Evolutionary conservation across 331 rosid species (phyloP).

Genomic region (Prunus yedoensis): DNA sequence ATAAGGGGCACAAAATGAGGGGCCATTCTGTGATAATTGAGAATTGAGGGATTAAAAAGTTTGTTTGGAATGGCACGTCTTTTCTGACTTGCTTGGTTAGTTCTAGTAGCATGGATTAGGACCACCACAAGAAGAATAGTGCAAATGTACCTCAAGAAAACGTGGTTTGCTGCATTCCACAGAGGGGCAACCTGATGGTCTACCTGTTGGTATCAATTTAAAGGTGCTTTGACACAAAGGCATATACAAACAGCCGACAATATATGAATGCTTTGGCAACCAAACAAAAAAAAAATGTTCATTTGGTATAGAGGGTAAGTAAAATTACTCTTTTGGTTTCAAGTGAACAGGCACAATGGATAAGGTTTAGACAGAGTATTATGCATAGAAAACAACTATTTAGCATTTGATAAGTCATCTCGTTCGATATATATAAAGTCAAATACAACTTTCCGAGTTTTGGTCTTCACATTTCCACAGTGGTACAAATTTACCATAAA

Average conservation of each 20-base stretch:
- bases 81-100: too few species aligned
- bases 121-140: not conserved
- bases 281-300: not conserved
- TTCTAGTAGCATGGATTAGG: not conserved
- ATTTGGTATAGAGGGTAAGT: not conserved
- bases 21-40: slow-evolving; percentile 2
- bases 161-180: slow-evolving; percentile 4
- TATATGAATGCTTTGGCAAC: slow-evolving; percentile 8
- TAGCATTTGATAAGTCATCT: not conserved
- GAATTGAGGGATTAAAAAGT: not conserved
- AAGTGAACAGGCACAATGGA: not conserved
- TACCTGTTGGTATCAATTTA: not conserved
- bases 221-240: not conserved
- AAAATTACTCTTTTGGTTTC: not conserved
- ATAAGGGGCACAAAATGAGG: slow-evolving; percentile 7
- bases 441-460: not conserved
- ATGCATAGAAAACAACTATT: not conserved
- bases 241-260: not conserved
- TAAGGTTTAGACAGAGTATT: slow-evolving; percentile 12
- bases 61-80: not conserved
- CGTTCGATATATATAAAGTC: too few species aligned
- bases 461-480: slow-evolving; percentile 1
- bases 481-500: not conserved
- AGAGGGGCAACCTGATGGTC: not conserved
- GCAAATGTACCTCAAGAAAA: slow-evolving; percentile 2